Base-by-base conservation (phyloP, 352 stramenopile species). In the Globisporangium cederbergense region DNA sequence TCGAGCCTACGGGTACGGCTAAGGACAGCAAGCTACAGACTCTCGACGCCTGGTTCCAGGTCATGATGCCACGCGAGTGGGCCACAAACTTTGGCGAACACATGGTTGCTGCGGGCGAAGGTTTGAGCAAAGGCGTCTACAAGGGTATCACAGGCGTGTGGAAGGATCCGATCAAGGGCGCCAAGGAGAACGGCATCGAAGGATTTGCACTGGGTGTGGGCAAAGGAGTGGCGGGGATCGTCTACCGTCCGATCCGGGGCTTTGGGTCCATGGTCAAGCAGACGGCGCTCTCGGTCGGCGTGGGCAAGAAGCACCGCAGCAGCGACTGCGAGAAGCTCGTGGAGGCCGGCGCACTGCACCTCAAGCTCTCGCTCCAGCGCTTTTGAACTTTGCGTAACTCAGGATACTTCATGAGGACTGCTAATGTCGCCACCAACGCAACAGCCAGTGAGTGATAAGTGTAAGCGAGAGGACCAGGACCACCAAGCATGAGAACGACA, bases 261-360 rank as follows among this genome's bases (percentile, higher is more conserved):
- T 68, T 93, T 43, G 83, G 83, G 14, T 78, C 73, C 1, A 93
- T 92, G 83, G 79, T 90, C 43, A 91, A 89, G 52, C 78, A 93
- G 67, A 91, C 83, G 0, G 85, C 78, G 6, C 66, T 86, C 10
- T 88, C 79, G 4, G 80, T 91, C 8, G 82, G 84, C 2, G 72
- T 88, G 3, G 71, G 72, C 25, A 82, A 73, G 46, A 90, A 89
- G 36, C 56, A 68, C 55, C 78, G 71, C 60, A 72, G 70, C 40
- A 76, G 68, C 38, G 64, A 70, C 1, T 60, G 62, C 51, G 77
- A 90, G n/a, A 74, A 90, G 22, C 74, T 84, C 32, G 74, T 91
- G 22, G 59, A 78, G 3, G 81, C 82, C 5, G 85, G 85, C 2
- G 75, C 70, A 7, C 62, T 93, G 50, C 74, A 87, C 40, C 61